Evolutionary conservation across 495 filamentous ascomycete genomes (phyloP), one percentile per base, ranked within the genome.

Genomic region (Friedmanniomyces simplex): DNA sequence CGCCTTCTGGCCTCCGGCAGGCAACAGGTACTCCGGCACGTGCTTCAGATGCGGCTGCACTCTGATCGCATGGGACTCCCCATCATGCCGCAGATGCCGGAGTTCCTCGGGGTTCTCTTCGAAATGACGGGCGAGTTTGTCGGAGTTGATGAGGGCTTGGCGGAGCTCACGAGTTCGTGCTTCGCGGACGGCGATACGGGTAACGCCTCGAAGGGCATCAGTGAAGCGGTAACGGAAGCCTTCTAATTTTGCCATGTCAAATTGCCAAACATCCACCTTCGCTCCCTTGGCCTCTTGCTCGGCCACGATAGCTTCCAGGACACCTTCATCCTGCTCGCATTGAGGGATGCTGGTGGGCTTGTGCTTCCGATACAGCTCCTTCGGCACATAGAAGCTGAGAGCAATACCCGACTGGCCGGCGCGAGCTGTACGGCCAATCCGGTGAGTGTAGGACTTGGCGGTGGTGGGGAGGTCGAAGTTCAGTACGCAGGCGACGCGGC

Each of bases 61-160:
- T 61, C 87, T 77, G 4, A 87, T 85, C 21, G 83, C 77, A 59
- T 88, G 82, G 7, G 57, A 37, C 69, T 96, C 93, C 11, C 83
- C 85, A 68, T 99, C 94, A 67, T 99, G 93, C 26, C 93, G 78
- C 51, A 99, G 75, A 67, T 93, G 87, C 21, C 83, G 78, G 42
- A 96, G 72, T 66, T 96, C 91, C 8, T 82, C 82, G 0, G 93
- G 93, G 69, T 97, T 96, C 71, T 99, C 93, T 67, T 97, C 93
- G 66, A 96, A 97, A 73, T 95, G 89, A 55, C 93, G 78, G 71
- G 91, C 91, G 54, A 98, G 72, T 67, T 94, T 96, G 69, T 96
- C 91, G 63, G 84, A 89, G 69, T 91, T 89, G 57, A 96, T 74
- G 28, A 99, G 75, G 67, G 97, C 94, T 67, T 90, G 83, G 20